These are phyloP conservation scores for Murraya paniculata DNA, from an alignment of 345 rosid species.

Conservation along the genomic window DNA sequence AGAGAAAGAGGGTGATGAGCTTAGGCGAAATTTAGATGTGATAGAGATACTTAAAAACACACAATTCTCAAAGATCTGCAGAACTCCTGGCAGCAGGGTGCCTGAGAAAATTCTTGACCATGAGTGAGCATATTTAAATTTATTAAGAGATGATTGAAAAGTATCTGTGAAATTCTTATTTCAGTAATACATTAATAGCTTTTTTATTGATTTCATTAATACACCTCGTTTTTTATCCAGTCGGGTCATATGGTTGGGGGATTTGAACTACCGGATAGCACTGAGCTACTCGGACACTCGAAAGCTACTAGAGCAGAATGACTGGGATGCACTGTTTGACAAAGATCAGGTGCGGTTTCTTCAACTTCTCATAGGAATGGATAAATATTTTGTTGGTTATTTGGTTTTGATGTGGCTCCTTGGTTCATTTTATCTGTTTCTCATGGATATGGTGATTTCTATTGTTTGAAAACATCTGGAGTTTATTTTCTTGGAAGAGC, in stretches of 20 bases:
- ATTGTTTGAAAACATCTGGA: not conserved
- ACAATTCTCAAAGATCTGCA: slow-evolving; percentile 69
- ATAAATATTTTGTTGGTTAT: not conserved
- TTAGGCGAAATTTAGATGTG: slow-evolving; percentile 77
- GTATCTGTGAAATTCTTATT: not conserved
- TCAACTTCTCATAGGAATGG: not conserved
- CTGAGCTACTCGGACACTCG: slow-evolving; percentile 74
- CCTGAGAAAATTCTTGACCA: slow-evolving; percentile 74
- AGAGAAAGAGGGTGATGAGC: slow-evolving; percentile 94
- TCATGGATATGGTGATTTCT: not conserved
- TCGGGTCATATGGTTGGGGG: slow-evolving; percentile 90
- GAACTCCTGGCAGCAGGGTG: slow-evolving; percentile 42
- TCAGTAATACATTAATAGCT: not conserved
- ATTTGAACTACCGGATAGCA: slow-evolving; percentile 89
- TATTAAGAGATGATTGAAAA: not conserved
- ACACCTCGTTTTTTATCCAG: slow-evolving; percentile 30
- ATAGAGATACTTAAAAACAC: slow-evolving; percentile 79
- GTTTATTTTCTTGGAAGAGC: not conserved
- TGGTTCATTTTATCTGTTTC: not conserved
- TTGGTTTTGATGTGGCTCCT: not conserved
- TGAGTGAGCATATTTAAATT: slow-evolving; percentile 51
- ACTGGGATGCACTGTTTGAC: slow-evolving; percentile 65
- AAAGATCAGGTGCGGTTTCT: slow-evolving; percentile 83
- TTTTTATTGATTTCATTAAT: not conserved
- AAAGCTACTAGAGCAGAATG: slow-evolving; percentile 50